Conservation (phyloP, 164 flowering plant genomes). For the Vitis cinerea region DNA sequence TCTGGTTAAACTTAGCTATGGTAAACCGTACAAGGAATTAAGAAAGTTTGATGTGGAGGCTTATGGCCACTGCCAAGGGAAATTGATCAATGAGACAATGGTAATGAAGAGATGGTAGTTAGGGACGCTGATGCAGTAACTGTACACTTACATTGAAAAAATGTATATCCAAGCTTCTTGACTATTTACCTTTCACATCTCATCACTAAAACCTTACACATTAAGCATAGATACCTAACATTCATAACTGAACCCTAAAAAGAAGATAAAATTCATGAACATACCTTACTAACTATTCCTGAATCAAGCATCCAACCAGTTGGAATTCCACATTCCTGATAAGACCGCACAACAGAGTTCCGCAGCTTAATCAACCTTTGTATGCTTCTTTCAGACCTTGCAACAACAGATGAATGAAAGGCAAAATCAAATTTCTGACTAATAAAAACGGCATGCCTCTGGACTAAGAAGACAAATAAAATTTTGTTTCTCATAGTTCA, state of each 20-base stretch:
- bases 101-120: too few species aligned
- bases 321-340: conserved; percentile 49
- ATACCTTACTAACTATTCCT: conserved; percentile 61
- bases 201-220: too few species aligned
- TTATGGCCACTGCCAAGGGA: too few species aligned
- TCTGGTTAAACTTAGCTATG: too few species aligned
- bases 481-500: neutral
- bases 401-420: conserved; percentile 3
- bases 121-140: too few species aligned
- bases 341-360: conserved; percentile 40
- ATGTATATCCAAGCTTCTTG: too few species aligned
- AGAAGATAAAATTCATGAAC: neutral
- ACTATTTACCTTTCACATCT: too few species aligned
- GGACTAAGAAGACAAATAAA: neutral
- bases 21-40: too few species aligned
- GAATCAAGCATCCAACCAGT: conserved; percentile 78
- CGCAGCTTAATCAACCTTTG: conserved; percentile 50
- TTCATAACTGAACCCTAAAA: neutral
- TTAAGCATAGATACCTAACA: too few species aligned
- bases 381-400: conserved; percentile 60
- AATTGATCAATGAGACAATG: too few species aligned
- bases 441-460: neutral
- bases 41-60: too few species aligned
- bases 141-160: too few species aligned
- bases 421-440: conserved; percentile 1